Percentiles rank a stretch among this genome's conserved stretches.
phyloP scores from a whole-genome alignment of 192 early-diverging fungal species.

The Coemansia asiatica region DNA sequence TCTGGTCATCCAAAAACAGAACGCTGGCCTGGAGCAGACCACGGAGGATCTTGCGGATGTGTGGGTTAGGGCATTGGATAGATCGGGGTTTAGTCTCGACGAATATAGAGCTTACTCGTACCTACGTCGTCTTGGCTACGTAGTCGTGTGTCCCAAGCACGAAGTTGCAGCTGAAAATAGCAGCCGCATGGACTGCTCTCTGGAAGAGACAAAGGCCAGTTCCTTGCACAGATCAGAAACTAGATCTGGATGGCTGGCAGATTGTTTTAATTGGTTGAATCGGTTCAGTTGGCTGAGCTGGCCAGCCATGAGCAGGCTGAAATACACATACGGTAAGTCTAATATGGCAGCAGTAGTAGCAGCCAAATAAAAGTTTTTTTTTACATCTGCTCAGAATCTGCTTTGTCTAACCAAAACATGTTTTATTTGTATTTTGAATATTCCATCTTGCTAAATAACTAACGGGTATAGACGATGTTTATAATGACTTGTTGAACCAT shows the following conservation, averaged over 20 bases:
- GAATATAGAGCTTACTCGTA: conserved; percentile 26
- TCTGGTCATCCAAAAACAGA: conserved; percentile 9
- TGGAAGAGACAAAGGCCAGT: not conserved
- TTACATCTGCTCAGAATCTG: too few species aligned
- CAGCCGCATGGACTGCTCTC: not conserved
- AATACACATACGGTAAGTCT: conserved; percentile 9
- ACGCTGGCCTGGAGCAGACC: not conserved
- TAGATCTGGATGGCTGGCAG: too few species aligned
- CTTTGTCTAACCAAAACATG: too few species aligned
- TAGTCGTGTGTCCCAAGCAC: conserved; percentile 21
- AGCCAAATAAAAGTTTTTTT: too few species aligned
- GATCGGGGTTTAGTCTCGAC: conserved; percentile 18
- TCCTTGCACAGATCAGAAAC: too few species aligned
- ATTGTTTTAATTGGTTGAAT: too few species aligned
- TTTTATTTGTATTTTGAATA: too few species aligned
- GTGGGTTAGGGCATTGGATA: conserved; percentile 18
- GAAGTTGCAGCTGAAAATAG: too few species aligned
- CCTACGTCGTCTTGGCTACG: conserved; percentile 37
- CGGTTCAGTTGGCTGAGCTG: too few species aligned
- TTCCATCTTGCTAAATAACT: too few species aligned
- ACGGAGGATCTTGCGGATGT: not conserved
- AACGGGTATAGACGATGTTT: conserved; percentile 19
- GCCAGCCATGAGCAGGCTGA: not conserved
- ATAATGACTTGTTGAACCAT: conserved; percentile 9
- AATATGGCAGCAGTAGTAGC: too few species aligned